Evolutionary conservation across 2,329 filamentous ascomycete genomes (phyloP).

Genomic region (Metarhizium robertsii): DNA sequence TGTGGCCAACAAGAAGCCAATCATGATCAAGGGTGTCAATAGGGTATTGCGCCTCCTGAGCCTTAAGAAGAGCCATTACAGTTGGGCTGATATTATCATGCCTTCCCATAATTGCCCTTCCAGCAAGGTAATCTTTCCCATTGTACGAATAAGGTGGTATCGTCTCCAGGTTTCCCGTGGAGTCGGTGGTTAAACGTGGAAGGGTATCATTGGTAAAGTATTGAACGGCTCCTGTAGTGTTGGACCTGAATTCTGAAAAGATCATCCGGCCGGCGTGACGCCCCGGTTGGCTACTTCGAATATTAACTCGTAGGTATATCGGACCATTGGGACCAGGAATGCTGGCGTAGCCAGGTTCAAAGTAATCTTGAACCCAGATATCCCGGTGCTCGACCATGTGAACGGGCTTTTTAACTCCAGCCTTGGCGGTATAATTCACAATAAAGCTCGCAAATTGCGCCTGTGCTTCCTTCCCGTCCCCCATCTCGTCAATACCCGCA

Average conservation of each 20-base stretch:
- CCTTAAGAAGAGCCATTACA: slow-evolving; percentile 19
- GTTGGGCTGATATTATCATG: slow-evolving; percentile 7
- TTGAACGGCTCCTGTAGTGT: neutral
- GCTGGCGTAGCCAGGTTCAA: slow-evolving; percentile 28
- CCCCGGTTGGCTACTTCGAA: neutral
- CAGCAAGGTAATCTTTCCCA: slow-evolving; percentile 12
- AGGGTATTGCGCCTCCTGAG: slow-evolving; percentile 25
- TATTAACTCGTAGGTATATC: slow-evolving; percentile 15
- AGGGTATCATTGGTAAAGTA: neutral
- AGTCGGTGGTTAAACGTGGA: slow-evolving; percentile 10
- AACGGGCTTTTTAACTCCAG: slow-evolving; percentile 9
- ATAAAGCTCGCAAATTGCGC: neutral
- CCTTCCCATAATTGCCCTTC: slow-evolving; percentile 13
- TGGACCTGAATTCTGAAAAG: neutral
- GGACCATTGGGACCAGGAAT: slow-evolving; percentile 27
- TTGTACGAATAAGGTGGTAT: slow-evolving; percentile 23
- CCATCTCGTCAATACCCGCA: no score
- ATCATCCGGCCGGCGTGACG: neutral
- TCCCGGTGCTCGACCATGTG: slow-evolving; percentile 17
- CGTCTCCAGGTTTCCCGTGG: slow-evolving; percentile 24
- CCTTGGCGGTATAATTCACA: neutral
- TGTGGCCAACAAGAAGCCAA: slow-evolving; percentile 18
- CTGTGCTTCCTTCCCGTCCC: neutral
- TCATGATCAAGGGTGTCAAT: slow-evolving; percentile 19
- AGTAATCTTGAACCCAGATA: slow-evolving; percentile 29